Evolutionary conservation across 371 early-diverging fungal species (phyloP), one percentile per base, ranked within the genome.

Genomic region (Mucor velutinosus): DNA sequence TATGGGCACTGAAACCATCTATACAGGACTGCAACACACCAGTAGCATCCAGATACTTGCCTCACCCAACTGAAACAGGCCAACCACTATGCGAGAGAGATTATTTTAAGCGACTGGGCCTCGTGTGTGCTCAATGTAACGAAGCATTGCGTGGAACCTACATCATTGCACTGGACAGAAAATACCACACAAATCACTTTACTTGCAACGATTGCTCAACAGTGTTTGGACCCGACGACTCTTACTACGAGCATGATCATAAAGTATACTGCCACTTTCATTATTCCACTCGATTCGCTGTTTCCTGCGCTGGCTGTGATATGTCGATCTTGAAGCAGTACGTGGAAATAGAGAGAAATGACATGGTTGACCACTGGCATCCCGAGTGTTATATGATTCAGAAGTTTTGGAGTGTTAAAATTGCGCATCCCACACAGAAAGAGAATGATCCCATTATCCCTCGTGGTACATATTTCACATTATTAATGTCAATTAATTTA

Each of bases 301-400:
- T 90, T 56, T 90, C 90, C 69, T 98, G 98, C 76, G 92, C 94
- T 11, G 97, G 98, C 17, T 98, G 98, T 75, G 85, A 92, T 62
- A 93, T 92, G 69, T 93, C 95, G 23, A 96, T 98, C 41, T 81
- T 98, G 65, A 93, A 95, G 76, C 93, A 94, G 63, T 98, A 94
- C 79, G 90, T 98, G 33, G 96, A 98, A 73, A 93, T 95, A 65
- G 91, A 87, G 70, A 84, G 86, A 57, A 92, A 92, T 70, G 86
- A 89, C 67, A 73, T 82, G 59, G 88, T 92, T 25, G 91, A 90
- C 59, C 92, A 94, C 65, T 98, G 98, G 98, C 98, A 98, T 79
- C 97, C 97, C 14, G 96, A 96, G 75, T 98, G 98, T 77, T 98
- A 98, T 76, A 97, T 96, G 97, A 95, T 98, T 58, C 92, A 94